phyloP scores from a whole-genome alignment of 768 basidiomycete genomes.

The Leucocoprinus leucothites region DNA sequence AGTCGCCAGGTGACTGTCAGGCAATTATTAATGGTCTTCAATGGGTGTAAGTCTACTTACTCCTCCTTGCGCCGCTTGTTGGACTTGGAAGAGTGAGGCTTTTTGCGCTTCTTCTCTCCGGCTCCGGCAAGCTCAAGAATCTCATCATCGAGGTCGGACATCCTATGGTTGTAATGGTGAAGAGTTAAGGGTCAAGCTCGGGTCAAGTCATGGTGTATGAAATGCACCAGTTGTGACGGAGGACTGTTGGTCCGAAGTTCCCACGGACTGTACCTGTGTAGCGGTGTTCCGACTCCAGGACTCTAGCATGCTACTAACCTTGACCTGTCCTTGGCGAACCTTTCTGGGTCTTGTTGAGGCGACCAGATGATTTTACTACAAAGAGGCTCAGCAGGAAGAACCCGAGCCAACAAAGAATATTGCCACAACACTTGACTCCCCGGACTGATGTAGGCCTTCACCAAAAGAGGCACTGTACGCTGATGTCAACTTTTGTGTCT shows the following conservation, averaged over 20 bases:
- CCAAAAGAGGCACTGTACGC: not conserved
- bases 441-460: no score
- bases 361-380: no score
- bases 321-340: no score
- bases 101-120: slow-evolving; percentile 61
- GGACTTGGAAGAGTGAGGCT: slow-evolving; percentile 40
- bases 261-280: not conserved
- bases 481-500: not conserved
- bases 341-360: no score
- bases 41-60: slow-evolving; percentile 36
- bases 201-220: not conserved
- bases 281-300: not conserved
- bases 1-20: slow-evolving; percentile 22
- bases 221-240: not conserved
- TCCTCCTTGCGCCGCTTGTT: slow-evolving; percentile 70
- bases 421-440: not conserved
- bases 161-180: slow-evolving; percentile 18
- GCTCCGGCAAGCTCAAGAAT: slow-evolving; percentile 80
- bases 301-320: no score
- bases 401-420: not conserved
- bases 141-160: slow-evolving; percentile 65
- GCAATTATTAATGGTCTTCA: not conserved
- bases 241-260: slow-evolving; percentile 1
- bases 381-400: no score
- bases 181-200: not conserved